Conservation (phyloP, 192 early-diverging fungal species). For the Coemansia sp. region DNA sequence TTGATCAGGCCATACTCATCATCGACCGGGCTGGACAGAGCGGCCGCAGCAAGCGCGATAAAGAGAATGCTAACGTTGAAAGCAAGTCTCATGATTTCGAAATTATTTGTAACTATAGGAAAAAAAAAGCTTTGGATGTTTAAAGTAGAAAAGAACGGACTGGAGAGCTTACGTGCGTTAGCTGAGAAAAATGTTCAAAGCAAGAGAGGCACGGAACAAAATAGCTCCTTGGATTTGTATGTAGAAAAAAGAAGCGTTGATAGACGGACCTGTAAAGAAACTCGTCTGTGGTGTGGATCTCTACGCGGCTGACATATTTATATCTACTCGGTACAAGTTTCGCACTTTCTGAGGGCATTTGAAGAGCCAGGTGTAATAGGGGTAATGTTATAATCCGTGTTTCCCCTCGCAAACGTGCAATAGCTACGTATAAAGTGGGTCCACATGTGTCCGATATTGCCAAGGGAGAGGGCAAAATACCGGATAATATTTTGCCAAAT, state of each 20-base stretch:
- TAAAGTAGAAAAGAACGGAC: background rate
- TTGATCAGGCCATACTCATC: slow-evolving; percentile 27
- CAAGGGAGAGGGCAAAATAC: background rate
- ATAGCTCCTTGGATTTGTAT: background rate
- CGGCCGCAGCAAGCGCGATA: slow-evolving; percentile 39
- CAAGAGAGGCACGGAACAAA: background rate
- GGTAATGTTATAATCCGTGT: background rate
- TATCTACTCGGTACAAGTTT: background rate
- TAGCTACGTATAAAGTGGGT: too few relatives aligned
- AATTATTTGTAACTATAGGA: background rate
- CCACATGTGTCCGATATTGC: too few relatives aligned
- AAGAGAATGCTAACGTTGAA: slow-evolving; percentile 43
- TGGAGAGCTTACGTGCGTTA: background rate
- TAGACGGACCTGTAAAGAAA: background rate
- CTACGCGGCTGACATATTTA: background rate
- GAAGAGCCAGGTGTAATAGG: background rate
- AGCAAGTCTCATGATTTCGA: slow-evolving; percentile 30
- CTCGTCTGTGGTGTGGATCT: background rate
- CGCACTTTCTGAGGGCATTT: background rate
- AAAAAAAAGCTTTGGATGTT: background rate
- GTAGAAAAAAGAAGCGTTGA: background rate
- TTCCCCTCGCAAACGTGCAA: background rate
- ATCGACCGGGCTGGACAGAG: slow-evolving; percentile 30
- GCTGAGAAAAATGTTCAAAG: background rate
- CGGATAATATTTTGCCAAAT: background rate